A percentile compares a stretch with the other conserved stretches of the same genome.
phyloP scores from a whole-genome alignment of 495 filamentous ascomycete genomes.

The Podospora australis region DNA sequence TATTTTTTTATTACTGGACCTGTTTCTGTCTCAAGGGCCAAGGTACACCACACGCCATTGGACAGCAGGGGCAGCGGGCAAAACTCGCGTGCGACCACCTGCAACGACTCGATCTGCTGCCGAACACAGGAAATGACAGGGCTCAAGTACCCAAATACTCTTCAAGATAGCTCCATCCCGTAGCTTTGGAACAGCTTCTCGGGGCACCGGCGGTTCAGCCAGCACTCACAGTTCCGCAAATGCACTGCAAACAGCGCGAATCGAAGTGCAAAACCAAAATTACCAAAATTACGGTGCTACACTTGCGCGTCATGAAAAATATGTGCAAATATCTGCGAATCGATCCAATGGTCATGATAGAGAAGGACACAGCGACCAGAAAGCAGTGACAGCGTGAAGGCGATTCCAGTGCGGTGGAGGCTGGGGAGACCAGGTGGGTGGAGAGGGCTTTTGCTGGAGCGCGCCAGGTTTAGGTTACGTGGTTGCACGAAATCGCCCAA shows the following conservation, averaged over 20 bases:
- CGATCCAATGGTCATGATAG: conserved; percentile 1
- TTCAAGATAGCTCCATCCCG: conserved; percentile 13
- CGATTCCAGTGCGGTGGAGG: conserved; percentile 5
- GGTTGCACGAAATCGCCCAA: conserved; percentile 10
- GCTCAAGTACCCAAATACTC: conserved; percentile 10
- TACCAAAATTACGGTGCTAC: background rate
- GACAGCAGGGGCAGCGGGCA: conserved; percentile 4
- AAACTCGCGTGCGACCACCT: conserved; percentile 13
- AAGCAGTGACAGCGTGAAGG: conserved; percentile 10
- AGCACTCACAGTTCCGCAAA: conserved; percentile 5
- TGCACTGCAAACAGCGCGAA: conserved; percentile 6
- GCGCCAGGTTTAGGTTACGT: conserved; percentile 2
- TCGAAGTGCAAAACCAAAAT: conserved; percentile 9
- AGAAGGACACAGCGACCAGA: conserved; percentile 7
- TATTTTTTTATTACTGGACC: too few relatives aligned
- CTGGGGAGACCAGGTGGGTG: background rate
- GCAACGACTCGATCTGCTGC: background rate
- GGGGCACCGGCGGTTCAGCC: background rate
- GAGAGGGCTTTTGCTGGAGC: background rate
- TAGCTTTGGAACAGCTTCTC: conserved; percentile 16
- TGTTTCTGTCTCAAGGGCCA: too few relatives aligned
- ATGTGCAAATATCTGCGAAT: background rate
- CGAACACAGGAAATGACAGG: conserved; percentile 12
- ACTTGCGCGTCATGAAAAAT: background rate
- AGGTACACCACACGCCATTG: too few relatives aligned